A percentile compares a stretch with the other conserved stretches of the same genome.
These are phyloP conservation scores for Pugionium dolabratum DNA, from an alignment of 345 rosid genomes.

Conservation along the genomic window DNA sequence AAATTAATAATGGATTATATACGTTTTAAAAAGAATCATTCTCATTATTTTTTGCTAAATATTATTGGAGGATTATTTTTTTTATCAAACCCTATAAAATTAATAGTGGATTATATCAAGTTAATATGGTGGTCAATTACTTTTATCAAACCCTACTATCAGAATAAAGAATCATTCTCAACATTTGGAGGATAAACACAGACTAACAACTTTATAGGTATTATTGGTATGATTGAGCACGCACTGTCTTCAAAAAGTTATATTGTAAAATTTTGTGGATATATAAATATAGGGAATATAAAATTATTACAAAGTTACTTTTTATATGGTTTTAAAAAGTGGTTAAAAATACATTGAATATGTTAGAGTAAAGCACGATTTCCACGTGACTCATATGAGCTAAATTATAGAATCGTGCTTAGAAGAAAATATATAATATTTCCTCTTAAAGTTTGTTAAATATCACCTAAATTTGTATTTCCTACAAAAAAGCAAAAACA, in stretches of 20 bases:
- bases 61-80: too few relatives aligned
- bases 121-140: too few relatives aligned
- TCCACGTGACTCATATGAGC: neutral
- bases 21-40: too few relatives aligned
- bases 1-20: neutral
- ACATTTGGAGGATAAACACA: too few relatives aligned
- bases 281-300: neutral
- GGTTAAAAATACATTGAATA: neutral
- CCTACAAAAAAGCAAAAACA: neutral
- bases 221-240: neutral
- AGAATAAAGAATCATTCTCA: too few relatives aligned
- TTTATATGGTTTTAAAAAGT: neutral
- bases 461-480: neutral
- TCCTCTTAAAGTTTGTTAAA: neutral
- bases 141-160: too few relatives aligned
- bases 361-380: conserved; percentile 11
- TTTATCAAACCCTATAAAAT: too few relatives aligned
- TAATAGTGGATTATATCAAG: too few relatives aligned
- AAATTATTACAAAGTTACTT: too few relatives aligned
- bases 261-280: neutral
- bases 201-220: neutral
- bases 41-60: neutral
- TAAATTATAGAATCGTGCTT: neutral
- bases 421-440: neutral
- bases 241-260: conserved; percentile 9